A percentile compares a stretch with the other conserved stretches of the same genome.
These are phyloP conservation scores for Atkinsonella texensis DNA, from an alignment of 2,329 filamentous ascomycete genomes.

Conservation along the genomic window DNA sequence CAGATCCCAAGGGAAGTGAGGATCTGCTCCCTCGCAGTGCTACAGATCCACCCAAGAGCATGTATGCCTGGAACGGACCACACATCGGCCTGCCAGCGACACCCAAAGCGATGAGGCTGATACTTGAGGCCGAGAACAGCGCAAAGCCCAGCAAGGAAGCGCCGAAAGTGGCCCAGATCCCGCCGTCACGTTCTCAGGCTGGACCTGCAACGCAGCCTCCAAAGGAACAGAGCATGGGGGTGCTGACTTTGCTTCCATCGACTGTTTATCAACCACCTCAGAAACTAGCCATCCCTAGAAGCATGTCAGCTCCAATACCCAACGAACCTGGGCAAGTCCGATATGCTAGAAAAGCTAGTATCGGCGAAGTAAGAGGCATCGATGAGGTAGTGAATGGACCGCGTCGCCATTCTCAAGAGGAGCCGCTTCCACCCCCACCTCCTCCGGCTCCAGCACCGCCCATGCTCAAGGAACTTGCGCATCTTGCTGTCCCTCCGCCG, in stretches of 20 bases:
- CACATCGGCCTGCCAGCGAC: conserved; percentile 78
- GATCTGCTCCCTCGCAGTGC: conserved; percentile 49
- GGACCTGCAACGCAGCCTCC: conserved; percentile 27
- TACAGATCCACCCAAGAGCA: conserved; percentile 45
- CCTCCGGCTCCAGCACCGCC: conserved; percentile 35
- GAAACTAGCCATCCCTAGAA: conserved; percentile 39
- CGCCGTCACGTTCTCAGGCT: conserved; percentile 32
- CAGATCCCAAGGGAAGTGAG: conserved; percentile 28
- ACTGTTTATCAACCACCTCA: conserved; percentile 47
- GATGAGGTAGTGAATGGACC: conserved; percentile 30
- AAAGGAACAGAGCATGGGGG: conserved; percentile 17
- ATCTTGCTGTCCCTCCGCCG: conserved; percentile 47
- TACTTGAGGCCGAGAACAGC: conserved; percentile 48
- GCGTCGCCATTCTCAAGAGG: conserved; percentile 37
- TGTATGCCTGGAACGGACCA: conserved; percentile 35
- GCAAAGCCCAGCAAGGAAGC: conserved; percentile 26
- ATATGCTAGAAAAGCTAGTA: conserved; percentile 23
- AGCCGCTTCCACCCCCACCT: conserved; percentile 41
- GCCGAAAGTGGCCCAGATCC: conserved; percentile 45
- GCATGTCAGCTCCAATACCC: conserved; percentile 47
- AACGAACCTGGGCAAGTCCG: conserved; percentile 21
- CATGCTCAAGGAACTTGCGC: conserved; percentile 50
- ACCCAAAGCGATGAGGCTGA: conserved; percentile 78
- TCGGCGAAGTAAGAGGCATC: conserved; percentile 31
- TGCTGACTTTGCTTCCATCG: conserved; percentile 41